Conservation (phyloP, 2,329 filamentous ascomycete genomes). For the Ascochyta viciae-villosae region DNA sequence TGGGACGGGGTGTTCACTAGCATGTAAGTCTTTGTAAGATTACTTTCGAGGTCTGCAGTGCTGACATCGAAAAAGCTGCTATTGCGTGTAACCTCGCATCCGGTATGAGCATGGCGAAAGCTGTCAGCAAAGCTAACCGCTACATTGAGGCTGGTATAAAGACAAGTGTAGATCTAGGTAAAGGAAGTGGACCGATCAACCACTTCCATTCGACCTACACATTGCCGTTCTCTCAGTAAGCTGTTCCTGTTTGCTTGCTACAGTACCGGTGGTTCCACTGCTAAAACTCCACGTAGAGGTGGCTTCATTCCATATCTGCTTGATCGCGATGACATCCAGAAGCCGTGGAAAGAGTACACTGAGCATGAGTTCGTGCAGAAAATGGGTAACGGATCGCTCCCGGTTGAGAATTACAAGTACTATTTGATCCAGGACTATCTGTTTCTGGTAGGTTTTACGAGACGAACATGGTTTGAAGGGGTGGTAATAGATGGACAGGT, state of each 20-base stretch:
- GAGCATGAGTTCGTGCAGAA: slow-evolving; percentile 83
- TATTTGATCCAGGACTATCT: slow-evolving; percentile 94
- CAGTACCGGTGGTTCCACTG: neutral
- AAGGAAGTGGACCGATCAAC: slow-evolving; percentile 75
- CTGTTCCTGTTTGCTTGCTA: slow-evolving; percentile 1
- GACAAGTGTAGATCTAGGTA: slow-evolving; percentile 67
- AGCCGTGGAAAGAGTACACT: slow-evolving; percentile 77
- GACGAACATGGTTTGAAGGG: neutral
- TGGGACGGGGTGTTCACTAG: slow-evolving; percentile 92
- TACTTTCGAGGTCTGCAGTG: neutral
- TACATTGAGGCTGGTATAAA: slow-evolving; percentile 77
- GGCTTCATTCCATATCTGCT: slow-evolving; percentile 86
- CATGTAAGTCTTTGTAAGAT: slow-evolving; percentile 64
- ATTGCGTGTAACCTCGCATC: slow-evolving; percentile 76
- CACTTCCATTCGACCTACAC: slow-evolving; percentile 77
- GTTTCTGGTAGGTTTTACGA: slow-evolving; percentile 69
- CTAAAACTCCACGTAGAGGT: slow-evolving; percentile 53
- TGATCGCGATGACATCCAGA: slow-evolving; percentile 74
- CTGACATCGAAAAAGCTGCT: slow-evolving; percentile 60
- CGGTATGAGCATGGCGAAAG: slow-evolving; percentile 62
- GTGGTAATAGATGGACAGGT: slow-evolving; percentile 59
- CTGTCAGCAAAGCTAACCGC: slow-evolving; percentile 71
- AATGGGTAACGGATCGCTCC: slow-evolving; percentile 77
- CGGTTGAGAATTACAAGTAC: slow-evolving; percentile 78
- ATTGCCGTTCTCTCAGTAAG: slow-evolving; percentile 71